phyloP scores from a whole-genome alignment of 768 basidiomycete species.

The Tylopilus balloui region DNA sequence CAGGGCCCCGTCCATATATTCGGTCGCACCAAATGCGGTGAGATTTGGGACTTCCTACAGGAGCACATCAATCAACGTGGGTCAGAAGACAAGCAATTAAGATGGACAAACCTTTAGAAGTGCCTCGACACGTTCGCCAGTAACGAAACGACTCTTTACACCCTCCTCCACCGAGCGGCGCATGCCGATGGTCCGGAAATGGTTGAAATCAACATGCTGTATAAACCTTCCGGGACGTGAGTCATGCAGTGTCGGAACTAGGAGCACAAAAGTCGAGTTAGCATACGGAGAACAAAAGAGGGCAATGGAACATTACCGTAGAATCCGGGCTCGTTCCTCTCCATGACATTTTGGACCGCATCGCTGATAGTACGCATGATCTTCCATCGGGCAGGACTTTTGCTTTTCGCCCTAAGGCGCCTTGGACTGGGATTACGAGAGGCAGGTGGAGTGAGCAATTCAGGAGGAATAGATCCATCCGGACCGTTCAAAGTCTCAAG shows the following conservation, averaged over 20 bases:
- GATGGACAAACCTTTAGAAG: slow-evolving; percentile 60
- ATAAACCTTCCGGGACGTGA: slow-evolving; percentile 77
- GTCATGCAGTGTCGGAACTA: slow-evolving; percentile 68
- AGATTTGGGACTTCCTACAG: slow-evolving; percentile 85
- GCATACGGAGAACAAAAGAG: neutral
- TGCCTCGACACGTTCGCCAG: slow-evolving; percentile 75
- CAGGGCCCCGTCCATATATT: slow-evolving; percentile 96
- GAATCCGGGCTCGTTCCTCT: slow-evolving; percentile 57
- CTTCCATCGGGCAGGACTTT: slow-evolving; percentile 82
- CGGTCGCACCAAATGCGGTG: slow-evolving; percentile 87
- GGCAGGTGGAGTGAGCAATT: slow-evolving; percentile 71
- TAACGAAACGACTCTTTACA: slow-evolving; percentile 87
- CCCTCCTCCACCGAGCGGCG: slow-evolving; percentile 88
- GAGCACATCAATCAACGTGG: slow-evolving; percentile 2
- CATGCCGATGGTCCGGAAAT: slow-evolving; percentile 97
- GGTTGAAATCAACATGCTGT: slow-evolving; percentile 88
- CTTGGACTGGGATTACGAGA: slow-evolving; percentile 83
- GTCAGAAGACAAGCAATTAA: slow-evolving; percentile 3
- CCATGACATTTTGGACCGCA: slow-evolving; percentile 69
- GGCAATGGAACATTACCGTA: slow-evolving; percentile 51
- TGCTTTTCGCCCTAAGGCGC: slow-evolving; percentile 69
- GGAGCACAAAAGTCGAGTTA: neutral
- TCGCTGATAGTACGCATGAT: slow-evolving; percentile 74
- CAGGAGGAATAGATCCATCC: slow-evolving; percentile 66
- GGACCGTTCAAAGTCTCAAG: slow-evolving; percentile 56